Evolutionary conservation across 2,329 filamentous ascomycete genomes (phyloP).

Genomic region (Fusarium sp.): DNA sequence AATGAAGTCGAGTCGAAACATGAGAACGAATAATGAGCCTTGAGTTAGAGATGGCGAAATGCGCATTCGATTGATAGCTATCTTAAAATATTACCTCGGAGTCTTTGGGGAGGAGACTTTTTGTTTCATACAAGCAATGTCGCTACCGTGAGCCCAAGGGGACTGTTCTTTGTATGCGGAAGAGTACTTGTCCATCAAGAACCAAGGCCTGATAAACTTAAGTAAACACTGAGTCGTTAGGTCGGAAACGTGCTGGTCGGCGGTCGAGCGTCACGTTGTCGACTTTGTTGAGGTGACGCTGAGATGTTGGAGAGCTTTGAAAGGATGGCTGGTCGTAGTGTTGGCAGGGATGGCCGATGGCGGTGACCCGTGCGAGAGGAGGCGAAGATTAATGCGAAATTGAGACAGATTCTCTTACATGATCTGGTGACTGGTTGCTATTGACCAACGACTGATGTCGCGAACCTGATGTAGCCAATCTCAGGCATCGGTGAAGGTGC

Average conservation of each 20-base stretch:
- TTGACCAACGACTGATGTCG: not conserved
- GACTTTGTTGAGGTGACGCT: not conserved
- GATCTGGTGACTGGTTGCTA: rapidly evolving
- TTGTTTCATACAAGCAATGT: rapidly evolving
- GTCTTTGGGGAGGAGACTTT: rapidly evolving
- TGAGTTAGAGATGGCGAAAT: not conserved
- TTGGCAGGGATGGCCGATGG: rapidly evolving
- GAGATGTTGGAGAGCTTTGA: not conserved
- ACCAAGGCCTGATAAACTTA: too few relatives aligned
- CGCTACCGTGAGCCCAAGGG: rapidly evolving
- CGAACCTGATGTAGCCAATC: not conserved
- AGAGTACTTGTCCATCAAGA: rapidly evolving
- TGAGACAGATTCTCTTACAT: rapidly evolving
- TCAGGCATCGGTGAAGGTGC: not conserved
- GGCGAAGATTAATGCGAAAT: rapidly evolving
- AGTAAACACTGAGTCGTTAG: not conserved
- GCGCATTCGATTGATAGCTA: not conserved
- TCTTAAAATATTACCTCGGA: not conserved
- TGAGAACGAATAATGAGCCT: not conserved
- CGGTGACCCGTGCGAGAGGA: rapidly evolving
- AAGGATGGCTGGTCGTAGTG: rapidly evolving
- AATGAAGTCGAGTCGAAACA: not conserved
- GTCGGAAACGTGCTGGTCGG: not conserved
- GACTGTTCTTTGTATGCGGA: not conserved
- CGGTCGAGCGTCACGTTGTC: rapidly evolving